phyloP scores from a whole-genome alignment of 2,329 filamentous ascomycete species.

The Aureobasidium leucospermi region DNA sequence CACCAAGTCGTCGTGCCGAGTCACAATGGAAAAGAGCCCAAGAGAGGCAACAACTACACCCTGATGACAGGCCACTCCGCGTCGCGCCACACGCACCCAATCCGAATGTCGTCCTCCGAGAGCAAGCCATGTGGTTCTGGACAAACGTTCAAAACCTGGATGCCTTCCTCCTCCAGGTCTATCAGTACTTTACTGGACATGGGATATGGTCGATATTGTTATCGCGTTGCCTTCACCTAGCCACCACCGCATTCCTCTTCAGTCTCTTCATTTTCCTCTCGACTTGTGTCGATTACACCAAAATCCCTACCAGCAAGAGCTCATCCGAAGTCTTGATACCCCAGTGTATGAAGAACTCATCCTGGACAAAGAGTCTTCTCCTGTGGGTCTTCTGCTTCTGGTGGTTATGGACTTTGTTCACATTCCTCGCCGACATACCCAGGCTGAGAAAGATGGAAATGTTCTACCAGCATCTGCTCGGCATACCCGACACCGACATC shows the following conservation, averaged over 20 bases:
- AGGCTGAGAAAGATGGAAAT: constrained; percentile 71
- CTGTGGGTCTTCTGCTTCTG: constrained; percentile 82
- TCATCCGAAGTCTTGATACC: constrained; percentile 57
- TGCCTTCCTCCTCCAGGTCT: constrained; percentile 77
- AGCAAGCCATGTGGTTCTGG: constrained; percentile 87
- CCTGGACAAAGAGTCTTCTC: constrained; percentile 68
- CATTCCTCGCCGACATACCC: constrained; percentile 65
- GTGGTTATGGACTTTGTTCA: constrained; percentile 72
- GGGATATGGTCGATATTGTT: constrained; percentile 81
- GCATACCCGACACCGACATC: constrained; percentile 78
- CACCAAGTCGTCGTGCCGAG: constrained; percentile 20
- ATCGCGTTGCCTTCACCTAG: constrained; percentile 60
- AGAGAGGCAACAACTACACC: constrained; percentile 39
- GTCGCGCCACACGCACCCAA: constrained; percentile 6
- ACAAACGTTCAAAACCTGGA: constrained; percentile 86
- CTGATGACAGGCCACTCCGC: constrained; percentile 15
- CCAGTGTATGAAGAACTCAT: constrained; percentile 66
- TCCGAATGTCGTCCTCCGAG: constrained; percentile 47
- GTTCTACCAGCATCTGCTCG: constrained; percentile 76
- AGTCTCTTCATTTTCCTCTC: constrained; percentile 75
- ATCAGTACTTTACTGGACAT: constrained; percentile 75
- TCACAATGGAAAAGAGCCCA: constrained; percentile 46
- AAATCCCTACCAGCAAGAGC: constrained; percentile 58
- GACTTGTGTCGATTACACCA: constrained; percentile 77
- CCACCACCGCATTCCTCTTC: constrained; percentile 77